Evolutionary conservation across 805 yeast genomes (phyloP), one percentile per base, ranked within the genome.

Genomic region (Pichia deserticola): DNA sequence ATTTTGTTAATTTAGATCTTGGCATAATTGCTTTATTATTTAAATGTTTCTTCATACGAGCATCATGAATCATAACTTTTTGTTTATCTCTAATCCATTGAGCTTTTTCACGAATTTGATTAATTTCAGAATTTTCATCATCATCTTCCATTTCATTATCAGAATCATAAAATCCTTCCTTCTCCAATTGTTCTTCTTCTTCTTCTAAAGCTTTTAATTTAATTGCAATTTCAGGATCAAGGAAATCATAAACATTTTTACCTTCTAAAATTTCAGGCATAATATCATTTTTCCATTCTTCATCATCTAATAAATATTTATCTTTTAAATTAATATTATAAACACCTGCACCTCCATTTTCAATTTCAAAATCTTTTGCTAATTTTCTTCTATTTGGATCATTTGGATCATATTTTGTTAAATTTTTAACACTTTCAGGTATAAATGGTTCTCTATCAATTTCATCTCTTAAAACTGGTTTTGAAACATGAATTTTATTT

Each of bases 271-370:
- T 78, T 75, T 93, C 99, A 30, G 99, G 99, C 89, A 93, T 89
- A 54, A 85, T 78, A 69, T 93, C 99, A 58, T 89, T 81, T 78
- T 92, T 92, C 99, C 99, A 93, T 56, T 88, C 95, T 47, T 92
- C 98, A 65, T 93, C 92, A 59, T 92, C 99, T 59, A 93, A 75
- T 54, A 93, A 59, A 70, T 95, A 93, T 63, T 84, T 86, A 64
- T 92, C 98, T 67, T 89, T 88, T 72, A 93, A 76, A 73, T 93
- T 89, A 65, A 93, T 80, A 73, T 89, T 93, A 76, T 73, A 93
- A 36, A 93, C 99, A 76, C 99, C 99, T 41, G 99, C 97, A 66
- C 99, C 99, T 65, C 99, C 99, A 62, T 93, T 88, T 66, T 86
- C 97, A 45, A 78, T 84, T 73, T 93, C 99, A 54, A 89, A 75